Conservation (phyloP, 768 basidiomycete species). For the Xerocomellus intermedius region DNA sequence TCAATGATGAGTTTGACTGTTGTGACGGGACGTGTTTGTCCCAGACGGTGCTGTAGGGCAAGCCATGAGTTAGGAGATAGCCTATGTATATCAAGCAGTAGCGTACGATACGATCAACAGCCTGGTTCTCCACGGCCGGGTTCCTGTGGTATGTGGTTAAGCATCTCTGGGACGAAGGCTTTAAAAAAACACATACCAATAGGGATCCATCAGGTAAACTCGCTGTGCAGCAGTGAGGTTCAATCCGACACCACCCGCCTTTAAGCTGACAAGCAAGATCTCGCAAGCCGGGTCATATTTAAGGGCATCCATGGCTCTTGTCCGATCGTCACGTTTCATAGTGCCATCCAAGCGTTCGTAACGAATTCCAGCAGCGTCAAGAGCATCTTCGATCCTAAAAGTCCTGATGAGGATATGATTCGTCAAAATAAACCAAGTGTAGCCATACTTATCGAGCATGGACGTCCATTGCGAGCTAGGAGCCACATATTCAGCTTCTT, state of each 20-base stretch:
- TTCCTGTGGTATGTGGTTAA: constrained; percentile 56
- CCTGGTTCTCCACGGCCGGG: constrained; percentile 96
- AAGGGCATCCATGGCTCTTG: constrained; percentile 86
- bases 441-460: constrained; percentile 83
- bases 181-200: constrained; percentile 56
- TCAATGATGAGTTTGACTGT: constrained; percentile 93
- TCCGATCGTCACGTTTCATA: constrained; percentile 96
- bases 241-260: constrained; percentile 95
- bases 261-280: constrained; percentile 91
- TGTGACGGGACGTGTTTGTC: constrained; percentile 88
- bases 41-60: constrained; percentile 79
- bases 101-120: constrained; percentile 93
- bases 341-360: constrained; percentile 95
- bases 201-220: constrained; percentile 96
- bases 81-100: neutral
- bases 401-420: neutral
- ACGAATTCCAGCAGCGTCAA: constrained; percentile 76
- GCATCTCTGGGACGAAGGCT: neutral
- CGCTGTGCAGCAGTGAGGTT: constrained; percentile 94
- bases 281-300: constrained; percentile 90
- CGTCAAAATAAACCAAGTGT: neutral
- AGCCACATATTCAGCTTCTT: constrained; percentile 13
- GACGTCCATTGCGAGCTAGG: constrained; percentile 89
- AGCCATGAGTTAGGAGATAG: neutral
- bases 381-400: constrained; percentile 80